Conservation (phyloP, 345 rosid genomes). For the Schrenkiella parvula region DNA sequence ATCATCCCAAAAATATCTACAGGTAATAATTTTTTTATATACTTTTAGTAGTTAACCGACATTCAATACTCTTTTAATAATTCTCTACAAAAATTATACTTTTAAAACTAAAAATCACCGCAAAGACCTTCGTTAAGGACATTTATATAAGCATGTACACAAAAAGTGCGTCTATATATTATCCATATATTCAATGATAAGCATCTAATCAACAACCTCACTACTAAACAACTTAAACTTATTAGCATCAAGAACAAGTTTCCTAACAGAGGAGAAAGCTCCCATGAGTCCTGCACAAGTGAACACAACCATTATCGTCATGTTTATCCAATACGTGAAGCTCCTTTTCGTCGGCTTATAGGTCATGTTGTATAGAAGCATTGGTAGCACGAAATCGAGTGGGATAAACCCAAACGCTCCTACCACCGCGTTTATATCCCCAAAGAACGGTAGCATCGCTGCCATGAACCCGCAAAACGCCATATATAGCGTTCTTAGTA, state of each 20-base stretch:
- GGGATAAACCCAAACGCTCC: conserved; percentile 97
- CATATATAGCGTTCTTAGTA: conserved; percentile 66
- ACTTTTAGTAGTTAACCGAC: no score
- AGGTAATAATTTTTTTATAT: no score
- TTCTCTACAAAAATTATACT: no score
- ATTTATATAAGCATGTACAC: no score
- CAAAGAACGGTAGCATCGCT: conserved; percentile 93
- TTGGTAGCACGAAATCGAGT: conserved; percentile 85
- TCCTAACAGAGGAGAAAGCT: conserved; percentile 76
- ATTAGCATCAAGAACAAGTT: conserved; percentile 76
- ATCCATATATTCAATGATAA: background rate
- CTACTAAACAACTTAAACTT: conserved; percentile 83
- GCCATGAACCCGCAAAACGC: conserved; percentile 88
- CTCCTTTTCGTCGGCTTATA: conserved; percentile 60
- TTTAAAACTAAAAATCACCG: no score
- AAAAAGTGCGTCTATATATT: background rate
- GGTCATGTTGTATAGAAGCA: conserved; percentile 95
- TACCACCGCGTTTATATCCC: conserved; percentile 79
- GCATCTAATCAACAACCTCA: conserved; percentile 56
- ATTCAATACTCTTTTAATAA: no score
- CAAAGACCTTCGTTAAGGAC: no score
- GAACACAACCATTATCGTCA: conserved; percentile 63
- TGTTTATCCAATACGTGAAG: conserved; percentile 60
- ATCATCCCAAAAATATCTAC: no score
- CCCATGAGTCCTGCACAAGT: conserved; percentile 76